Conservation (phyloP, 2,329 filamentous ascomycete genomes). For the Penicillium nordicum region DNA sequence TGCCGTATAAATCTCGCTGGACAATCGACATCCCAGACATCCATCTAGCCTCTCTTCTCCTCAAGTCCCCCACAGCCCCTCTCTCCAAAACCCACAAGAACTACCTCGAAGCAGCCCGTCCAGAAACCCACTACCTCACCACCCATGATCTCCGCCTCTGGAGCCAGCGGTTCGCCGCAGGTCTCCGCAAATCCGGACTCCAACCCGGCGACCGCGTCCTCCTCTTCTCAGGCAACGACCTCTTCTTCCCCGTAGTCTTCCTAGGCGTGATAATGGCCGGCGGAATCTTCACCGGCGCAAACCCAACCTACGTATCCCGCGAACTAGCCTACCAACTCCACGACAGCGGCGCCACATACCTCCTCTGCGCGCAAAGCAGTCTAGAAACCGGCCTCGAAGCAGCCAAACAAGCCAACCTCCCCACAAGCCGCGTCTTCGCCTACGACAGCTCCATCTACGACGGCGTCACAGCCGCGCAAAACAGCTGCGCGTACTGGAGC, state of each 20-base stretch:
- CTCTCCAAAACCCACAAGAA: conserved; percentile 45
- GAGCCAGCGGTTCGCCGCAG: conserved; percentile 68
- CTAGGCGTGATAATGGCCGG: conserved; percentile 74
- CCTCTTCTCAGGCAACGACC: conserved; percentile 68
- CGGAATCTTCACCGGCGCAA: conserved; percentile 73
- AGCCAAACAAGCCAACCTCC: conserved; percentile 56
- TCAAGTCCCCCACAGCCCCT: conserved; percentile 48
- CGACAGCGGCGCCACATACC: conserved; percentile 65
- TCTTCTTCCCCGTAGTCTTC: conserved; percentile 69
- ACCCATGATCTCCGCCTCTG: conserved; percentile 63
- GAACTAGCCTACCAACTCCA: conserved; percentile 73
- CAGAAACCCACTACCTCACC: conserved; percentile 66
- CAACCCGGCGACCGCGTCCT: conserved; percentile 67
- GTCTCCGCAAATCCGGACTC: conserved; percentile 62
- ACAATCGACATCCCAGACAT: conserved; percentile 46
- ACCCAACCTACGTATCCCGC: conserved; percentile 64
- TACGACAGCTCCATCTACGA: conserved; percentile 59
- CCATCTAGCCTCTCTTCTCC: conserved; percentile 44
- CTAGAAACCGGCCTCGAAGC: conserved; percentile 65
- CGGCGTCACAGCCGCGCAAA: conserved; percentile 33
- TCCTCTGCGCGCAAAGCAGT: conserved; percentile 58
- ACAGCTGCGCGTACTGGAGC: conserved; percentile 60
- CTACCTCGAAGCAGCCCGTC: conserved; percentile 64
- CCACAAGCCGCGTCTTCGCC: conserved; percentile 57
- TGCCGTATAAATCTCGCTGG: conserved; percentile 55